Percentiles rank a stretch among this genome's conserved stretches.
Conservation (phyloP, 2,329 filamentous ascomycete species). For the Microdochium trichocladiopsis region DNA sequence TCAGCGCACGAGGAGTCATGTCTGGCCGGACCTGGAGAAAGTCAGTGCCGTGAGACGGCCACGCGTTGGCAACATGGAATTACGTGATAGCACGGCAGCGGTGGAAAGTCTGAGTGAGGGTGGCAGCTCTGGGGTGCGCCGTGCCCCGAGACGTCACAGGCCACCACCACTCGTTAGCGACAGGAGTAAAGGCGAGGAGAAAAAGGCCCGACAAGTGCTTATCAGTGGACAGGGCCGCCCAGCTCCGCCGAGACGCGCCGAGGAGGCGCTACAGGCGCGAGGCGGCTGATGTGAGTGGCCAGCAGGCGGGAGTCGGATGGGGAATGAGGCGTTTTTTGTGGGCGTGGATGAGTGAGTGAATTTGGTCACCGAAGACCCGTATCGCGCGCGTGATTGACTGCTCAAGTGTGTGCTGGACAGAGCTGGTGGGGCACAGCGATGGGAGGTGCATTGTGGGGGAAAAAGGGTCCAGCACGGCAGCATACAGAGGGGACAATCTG, state of each 20-base stretch:
- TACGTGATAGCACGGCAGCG: no score
- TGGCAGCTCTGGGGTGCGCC: no score
- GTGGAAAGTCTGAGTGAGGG: no score
- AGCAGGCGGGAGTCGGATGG: not conserved
- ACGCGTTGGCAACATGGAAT: no score
- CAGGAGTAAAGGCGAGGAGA: not conserved
- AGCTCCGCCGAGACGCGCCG: not conserved
- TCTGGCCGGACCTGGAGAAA: no score
- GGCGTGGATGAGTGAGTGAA: not conserved
- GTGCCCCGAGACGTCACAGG: no score
- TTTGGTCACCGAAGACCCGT: not conserved
- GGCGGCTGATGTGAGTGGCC: not conserved
- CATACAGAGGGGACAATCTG: not conserved
- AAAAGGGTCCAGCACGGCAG: not conserved
- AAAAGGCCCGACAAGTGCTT: not conserved
- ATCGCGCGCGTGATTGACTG: not conserved
- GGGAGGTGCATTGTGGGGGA: not conserved
- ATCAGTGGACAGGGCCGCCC: not conserved
- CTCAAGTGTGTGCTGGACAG: not conserved
- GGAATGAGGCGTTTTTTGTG: not conserved
- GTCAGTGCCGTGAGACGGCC: no score
- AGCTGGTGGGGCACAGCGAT: not conserved
- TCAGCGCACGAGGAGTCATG: no score
- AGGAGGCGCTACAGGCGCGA: not conserved
- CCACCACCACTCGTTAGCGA: no score